Base-by-base conservation (phyloP, 306 rosid genomes). In the Cicer judaicum region DNA sequence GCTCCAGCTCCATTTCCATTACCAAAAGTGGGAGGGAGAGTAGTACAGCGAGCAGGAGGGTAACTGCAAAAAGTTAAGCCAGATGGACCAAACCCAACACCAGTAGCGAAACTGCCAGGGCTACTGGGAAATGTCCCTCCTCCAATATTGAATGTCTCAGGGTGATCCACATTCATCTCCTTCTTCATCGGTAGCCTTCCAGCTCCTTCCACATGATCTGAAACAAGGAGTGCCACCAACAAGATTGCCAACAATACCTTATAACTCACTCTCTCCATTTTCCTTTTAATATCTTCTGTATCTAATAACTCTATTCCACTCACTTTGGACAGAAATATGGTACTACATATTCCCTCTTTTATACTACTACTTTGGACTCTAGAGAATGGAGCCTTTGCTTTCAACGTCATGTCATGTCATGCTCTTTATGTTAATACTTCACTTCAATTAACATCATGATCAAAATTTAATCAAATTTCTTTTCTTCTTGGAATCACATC, bases 141-240 rank as follows among this genome's bases (percentile, higher is more conserved):
- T 57, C 64, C 64, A 29, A 57, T 12, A 24, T 57, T 57, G 64
- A 60, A 60, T 7, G 66, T 60, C 39, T 60, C 66, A 34, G 66
- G 66, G 36, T 60, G 66, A 21, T 60, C 11, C 44, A 60, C 66
- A 41, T 41, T 41, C 0, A 41, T 41, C 44, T 41, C 44, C 44
- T 41, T 41, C 9, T 7, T 41, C 10, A 34, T 7, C 16, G 34
- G 1, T 10, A 60, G 7, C 66, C 43, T 60, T 60, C 60, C 34
- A 16, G 56, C 10, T 50, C 66, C 66, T 34, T 60, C 66, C 19
- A 60, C 66, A 8, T 57, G 38, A 50, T 54, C 5, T 54, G 60
- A 54, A 60, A 18, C 11, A 34, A 60, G 11, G 6, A 60, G 1
- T 12, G 13, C 19, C 10, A 34, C 0, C 19, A 60, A 1, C 2